These are phyloP conservation scores for Fusarium miscanthi DNA, from an alignment of 2,329 filamentous ascomycete species.

Conservation along the genomic window DNA sequence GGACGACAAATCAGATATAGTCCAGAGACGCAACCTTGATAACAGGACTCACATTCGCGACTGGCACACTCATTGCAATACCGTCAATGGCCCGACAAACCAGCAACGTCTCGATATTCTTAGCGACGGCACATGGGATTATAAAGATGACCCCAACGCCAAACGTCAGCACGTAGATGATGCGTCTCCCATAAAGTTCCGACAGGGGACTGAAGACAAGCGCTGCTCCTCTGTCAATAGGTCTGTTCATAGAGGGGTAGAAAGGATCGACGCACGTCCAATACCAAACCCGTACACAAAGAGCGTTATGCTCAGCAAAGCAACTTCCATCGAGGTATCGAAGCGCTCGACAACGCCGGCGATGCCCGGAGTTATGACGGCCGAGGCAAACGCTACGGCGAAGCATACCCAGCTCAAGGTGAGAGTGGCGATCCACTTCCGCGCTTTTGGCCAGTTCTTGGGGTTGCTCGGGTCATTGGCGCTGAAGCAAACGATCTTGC, in stretches of 20 bases:
- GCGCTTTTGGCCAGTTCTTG: background rate
- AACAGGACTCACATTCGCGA: background rate
- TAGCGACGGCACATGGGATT: background rate
- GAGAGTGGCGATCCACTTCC: background rate
- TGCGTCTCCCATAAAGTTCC: background rate
- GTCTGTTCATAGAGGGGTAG: no score
- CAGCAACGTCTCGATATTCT: background rate
- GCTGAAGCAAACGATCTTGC: background rate
- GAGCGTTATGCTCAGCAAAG: background rate
- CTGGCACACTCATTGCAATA: background rate
- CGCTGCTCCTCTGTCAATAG: background rate
- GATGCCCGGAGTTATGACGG: background rate
- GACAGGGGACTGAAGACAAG: background rate
- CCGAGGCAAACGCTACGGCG: background rate
- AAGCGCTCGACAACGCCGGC: background rate
- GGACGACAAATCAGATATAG: background rate
- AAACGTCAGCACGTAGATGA: background rate
- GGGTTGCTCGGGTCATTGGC: background rate
- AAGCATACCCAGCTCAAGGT: background rate
- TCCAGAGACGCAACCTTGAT: no score
- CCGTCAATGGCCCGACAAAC: background rate
- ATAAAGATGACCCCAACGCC: background rate
- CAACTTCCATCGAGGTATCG: background rate
- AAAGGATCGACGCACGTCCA: background rate
- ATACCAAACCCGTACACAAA: background rate